phyloP scores from a whole-genome alignment of 2,329 filamentous ascomycete genomes.

The Trichothecium roseum region DNA sequence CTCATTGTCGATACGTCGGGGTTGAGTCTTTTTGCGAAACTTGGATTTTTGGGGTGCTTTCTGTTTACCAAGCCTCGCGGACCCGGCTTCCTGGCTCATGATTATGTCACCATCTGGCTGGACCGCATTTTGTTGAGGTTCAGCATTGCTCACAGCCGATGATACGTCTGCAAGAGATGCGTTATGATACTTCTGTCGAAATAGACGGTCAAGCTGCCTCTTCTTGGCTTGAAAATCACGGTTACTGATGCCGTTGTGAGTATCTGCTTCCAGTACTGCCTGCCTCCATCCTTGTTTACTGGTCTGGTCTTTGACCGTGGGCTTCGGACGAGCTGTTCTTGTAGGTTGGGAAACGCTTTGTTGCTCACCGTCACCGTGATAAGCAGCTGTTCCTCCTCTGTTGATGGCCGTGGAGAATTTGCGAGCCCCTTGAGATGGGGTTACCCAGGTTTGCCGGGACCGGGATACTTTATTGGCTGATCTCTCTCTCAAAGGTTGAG shows the following conservation, averaged over 20 bases:
- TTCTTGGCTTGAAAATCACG: neutral
- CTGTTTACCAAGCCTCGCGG: constrained; percentile 2
- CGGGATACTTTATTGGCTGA: constrained; percentile 10
- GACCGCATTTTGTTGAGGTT: neutral
- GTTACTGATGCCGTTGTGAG: neutral
- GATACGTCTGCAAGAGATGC: constrained; percentile 5
- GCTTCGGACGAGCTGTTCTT: too few relatives aligned
- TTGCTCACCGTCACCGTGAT: too few relatives aligned
- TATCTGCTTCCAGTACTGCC: neutral
- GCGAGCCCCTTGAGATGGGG: too few relatives aligned
- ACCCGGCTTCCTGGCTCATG: neutral
- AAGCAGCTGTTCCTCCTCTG: too few relatives aligned
- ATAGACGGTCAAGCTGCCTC: constrained; percentile 40
- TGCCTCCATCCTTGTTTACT: neutral
- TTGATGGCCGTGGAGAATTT: too few relatives aligned
- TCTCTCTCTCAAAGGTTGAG: constrained; percentile 10
- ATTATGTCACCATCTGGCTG: too few relatives aligned
- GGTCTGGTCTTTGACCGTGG: too few relatives aligned
- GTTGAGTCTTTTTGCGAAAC: constrained; percentile 32
- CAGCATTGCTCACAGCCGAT: neutral
- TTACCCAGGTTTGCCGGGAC: constrained; percentile 22
- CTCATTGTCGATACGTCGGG: constrained; percentile 34
- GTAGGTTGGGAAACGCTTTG: too few relatives aligned
- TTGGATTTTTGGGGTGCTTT: constrained; percentile 14
- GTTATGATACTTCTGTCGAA: constrained; percentile 27